A percentile compares a stretch with the other conserved stretches of the same genome.
Evolutionary conservation across 2,329 filamentous ascomycete genomes (phyloP).

Genomic region (Truncatella angustata): DNA sequence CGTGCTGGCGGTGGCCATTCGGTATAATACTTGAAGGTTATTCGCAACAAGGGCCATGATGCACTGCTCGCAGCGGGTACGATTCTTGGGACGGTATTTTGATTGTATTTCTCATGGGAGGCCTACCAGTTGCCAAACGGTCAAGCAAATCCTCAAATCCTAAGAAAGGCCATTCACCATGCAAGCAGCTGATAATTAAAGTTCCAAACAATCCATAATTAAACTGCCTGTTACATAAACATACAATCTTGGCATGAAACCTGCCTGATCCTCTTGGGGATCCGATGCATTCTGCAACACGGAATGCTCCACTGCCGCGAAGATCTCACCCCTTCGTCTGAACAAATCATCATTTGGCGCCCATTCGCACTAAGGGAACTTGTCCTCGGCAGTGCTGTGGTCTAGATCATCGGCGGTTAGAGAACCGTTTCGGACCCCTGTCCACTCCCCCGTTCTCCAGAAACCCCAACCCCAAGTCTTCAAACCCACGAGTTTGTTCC

Average conservation of each 20-base stretch:
- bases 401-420: slow-evolving; percentile 17
- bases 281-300: slow-evolving; percentile 21
- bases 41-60: no score
- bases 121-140: no score
- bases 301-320: slow-evolving; percentile 18
- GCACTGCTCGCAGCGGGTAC: no score
- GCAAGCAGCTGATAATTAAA: neutral
- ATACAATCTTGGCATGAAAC: slow-evolving; percentile 9
- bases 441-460: slow-evolving; percentile 15
- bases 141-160: no score
- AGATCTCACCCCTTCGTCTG: neutral
- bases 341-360: slow-evolving; percentile 3
- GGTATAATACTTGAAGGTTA: no score
- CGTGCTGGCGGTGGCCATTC: no score
- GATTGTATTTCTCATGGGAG: no score
- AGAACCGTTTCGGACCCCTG: slow-evolving; percentile 30
- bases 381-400: neutral
- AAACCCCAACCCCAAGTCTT: slow-evolving; percentile 9
- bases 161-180: no score
- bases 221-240: no score
- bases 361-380: neutral
- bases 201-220: no score
- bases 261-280: slow-evolving; percentile 5
- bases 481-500: neutral
- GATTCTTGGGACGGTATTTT: no score